Evolutionary conservation across 495 filamentous ascomycete genomes (phyloP), one percentile per base, ranked within the genome.

Genomic region (Penicillium mononematosum): DNA sequence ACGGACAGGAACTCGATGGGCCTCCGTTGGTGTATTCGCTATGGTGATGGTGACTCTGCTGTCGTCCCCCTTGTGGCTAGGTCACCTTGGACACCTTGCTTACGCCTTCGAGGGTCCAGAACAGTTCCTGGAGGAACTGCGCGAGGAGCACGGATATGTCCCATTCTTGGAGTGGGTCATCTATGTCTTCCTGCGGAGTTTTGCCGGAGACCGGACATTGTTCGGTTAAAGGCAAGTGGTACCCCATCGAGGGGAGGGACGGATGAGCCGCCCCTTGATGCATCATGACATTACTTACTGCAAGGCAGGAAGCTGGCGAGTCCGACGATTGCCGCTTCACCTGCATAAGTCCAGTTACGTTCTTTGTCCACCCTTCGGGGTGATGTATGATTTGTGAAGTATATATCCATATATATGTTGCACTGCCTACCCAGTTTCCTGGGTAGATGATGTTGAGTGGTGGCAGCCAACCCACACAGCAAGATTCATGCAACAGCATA

Each of bases 201-300:
- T 41, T 19, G 49, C 36, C 17, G 34, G 49, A 12, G 49, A 52
- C 9, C 49, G 49, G 24, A 12, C 22, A 1, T 12, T 19, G 14
- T 25, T 17, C 22, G 49, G 49, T 52, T 52, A 9, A 39, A 0
- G 14, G 48, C 19, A 50, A 5, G 27, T 19, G 46, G 3, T 50
- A 10, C 10, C n/a, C 10, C 27, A 48, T 32, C 45, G 19, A 48
- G 45, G 16, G 49, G 49, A 51, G 49, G 36, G 49, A 42, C 49
- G 48, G 41, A 41, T 51, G 48, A 16, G 48, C 48, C 48, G n/a
- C 48, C 34, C 29, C 48, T 51, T 17, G 48, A 38, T 47, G 27
- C 4, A 39, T n/a, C 7, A 36, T 5, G 34, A 36, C 19, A 16
- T 9, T 31, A 31, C 16, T 2, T 31, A 31, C 16, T 3, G 11